These are phyloP conservation scores for Alloteropsis semialata DNA, from an alignment of 176 grass and related monocot species.

Conservation along the genomic window DNA sequence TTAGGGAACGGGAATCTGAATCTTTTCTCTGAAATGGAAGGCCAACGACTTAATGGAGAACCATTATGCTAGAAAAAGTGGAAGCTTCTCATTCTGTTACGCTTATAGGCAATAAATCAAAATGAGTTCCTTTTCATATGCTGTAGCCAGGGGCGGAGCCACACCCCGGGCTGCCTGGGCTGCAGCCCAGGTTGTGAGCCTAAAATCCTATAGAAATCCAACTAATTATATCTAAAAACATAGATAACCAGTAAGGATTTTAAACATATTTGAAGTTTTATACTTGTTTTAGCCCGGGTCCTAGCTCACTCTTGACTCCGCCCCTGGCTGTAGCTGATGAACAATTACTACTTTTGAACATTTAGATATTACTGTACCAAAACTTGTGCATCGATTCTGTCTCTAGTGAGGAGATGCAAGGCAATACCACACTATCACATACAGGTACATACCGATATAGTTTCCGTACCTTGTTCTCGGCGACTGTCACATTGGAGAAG, in stretches of 20 bases:
- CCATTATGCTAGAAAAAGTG: not conserved
- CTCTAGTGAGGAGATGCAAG: not conserved
- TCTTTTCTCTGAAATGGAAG: not conserved
- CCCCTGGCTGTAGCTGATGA: not conserved
- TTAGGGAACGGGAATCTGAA: not conserved
- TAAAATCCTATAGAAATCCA: no score
- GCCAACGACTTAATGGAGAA: not conserved
- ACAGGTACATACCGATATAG: not conserved
- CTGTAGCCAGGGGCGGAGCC: no score
- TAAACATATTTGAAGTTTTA: no score
- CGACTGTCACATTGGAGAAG: conserved; percentile 63
- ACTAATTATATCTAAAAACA: no score
- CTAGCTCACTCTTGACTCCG: no score
- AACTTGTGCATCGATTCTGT: not conserved
- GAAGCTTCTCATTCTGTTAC: not conserved
- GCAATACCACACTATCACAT: not conserved
- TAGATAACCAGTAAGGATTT: no score
- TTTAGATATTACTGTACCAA: not conserved
- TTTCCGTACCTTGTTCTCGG: conserved; percentile 88
- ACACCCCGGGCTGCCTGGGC: no score
- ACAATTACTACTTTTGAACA: not conserved
- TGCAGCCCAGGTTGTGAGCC: no score
- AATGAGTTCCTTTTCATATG: not conserved
- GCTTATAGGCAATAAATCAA: not conserved
- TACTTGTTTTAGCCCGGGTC: no score